Evolutionary conservation across 2,329 filamentous ascomycete genomes (phyloP).

Genomic region (Paraphoma sp.): DNA sequence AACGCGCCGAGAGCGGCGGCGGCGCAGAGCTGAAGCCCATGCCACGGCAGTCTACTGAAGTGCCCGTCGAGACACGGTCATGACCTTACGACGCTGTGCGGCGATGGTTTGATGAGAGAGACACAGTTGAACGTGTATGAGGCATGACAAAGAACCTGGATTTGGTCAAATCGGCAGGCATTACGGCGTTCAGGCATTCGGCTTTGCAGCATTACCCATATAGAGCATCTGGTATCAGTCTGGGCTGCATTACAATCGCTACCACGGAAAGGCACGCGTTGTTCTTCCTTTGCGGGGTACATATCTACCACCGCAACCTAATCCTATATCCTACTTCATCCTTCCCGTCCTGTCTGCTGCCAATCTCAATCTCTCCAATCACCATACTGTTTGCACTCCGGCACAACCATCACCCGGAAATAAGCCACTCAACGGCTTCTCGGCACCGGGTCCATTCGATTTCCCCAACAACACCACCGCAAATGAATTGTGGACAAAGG

Average conservation of each 20-base stretch:
- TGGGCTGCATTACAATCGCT: slow-evolving; percentile 25
- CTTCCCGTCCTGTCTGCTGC: not conserved
- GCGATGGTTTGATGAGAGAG: slow-evolving; percentile 4
- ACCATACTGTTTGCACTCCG: too few relatives aligned
- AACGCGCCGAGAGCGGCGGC: slow-evolving; percentile 70
- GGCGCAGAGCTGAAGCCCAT: slow-evolving; percentile 76
- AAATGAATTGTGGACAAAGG: too few relatives aligned
- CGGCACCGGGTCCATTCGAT: too few relatives aligned
- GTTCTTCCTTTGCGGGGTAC: not conserved
- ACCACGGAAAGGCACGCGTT: slow-evolving; percentile 3
- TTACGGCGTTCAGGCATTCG: slow-evolving; percentile 16
- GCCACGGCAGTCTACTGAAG: slow-evolving; percentile 46
- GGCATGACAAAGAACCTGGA: not conserved
- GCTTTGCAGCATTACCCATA: slow-evolving; percentile 20
- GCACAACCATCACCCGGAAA: too few relatives aligned
- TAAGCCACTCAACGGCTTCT: too few relatives aligned
- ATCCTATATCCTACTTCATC: not conserved
- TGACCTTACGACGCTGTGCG: not conserved
- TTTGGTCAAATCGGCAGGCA: slow-evolving; percentile 3
- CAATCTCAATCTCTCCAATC: too few relatives aligned
- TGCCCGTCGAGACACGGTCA: slow-evolving; percentile 35
- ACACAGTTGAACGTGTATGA: not conserved
- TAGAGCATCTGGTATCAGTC: slow-evolving; percentile 15
- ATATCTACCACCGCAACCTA: not conserved
- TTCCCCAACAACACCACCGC: too few relatives aligned